Evolutionary conservation across 352 stramenopile species (phyloP).

Genomic region (Salisapilia sapeloensis): DNA sequence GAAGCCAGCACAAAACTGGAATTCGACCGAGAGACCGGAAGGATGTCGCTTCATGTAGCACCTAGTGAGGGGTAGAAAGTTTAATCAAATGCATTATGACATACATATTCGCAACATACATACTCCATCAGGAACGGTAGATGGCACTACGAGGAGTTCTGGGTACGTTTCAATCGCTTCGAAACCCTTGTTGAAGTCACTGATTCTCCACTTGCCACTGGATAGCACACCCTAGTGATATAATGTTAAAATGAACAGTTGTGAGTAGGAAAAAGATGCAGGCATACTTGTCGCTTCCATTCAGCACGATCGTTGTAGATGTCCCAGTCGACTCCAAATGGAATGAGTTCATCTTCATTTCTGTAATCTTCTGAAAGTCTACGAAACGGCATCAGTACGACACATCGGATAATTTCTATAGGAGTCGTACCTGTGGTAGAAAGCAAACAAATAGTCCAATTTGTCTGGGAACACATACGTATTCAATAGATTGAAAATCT

Average conservation of each 20-base stretch:
- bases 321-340: slow-evolving; percentile 42
- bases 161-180: slow-evolving; percentile 87
- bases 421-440: slow-evolving; percentile 41
- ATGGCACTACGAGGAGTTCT: slow-evolving; percentile 84
- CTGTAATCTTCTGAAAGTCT: slow-evolving; percentile 26
- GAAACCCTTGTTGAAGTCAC: slow-evolving; percentile 53
- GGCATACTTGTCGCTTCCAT: slow-evolving; percentile 28
- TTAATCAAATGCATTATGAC: not conserved
- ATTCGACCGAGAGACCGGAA: slow-evolving; percentile 66
- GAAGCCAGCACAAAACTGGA: slow-evolving; percentile 53
- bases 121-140: slow-evolving; percentile 76
- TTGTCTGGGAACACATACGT: slow-evolving; percentile 75
- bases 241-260: too few relatives aligned
- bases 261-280: not conserved
- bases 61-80: slow-evolving; percentile 5
- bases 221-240: slow-evolving; percentile 26
- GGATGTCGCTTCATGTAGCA: slow-evolving; percentile 52
- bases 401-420: not conserved
- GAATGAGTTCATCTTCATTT: slow-evolving; percentile 31
- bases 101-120: not conserved
- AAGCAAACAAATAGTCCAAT: slow-evolving; percentile 72
- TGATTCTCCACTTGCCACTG: slow-evolving; percentile 43
- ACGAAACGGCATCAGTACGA: not conserved
- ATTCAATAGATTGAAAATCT: slow-evolving; percentile 65
- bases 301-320: slow-evolving; percentile 44